phyloP scores from a whole-genome alignment of 2,329 filamentous ascomycete genomes.

The Scleromitrula shiraiana region DNA sequence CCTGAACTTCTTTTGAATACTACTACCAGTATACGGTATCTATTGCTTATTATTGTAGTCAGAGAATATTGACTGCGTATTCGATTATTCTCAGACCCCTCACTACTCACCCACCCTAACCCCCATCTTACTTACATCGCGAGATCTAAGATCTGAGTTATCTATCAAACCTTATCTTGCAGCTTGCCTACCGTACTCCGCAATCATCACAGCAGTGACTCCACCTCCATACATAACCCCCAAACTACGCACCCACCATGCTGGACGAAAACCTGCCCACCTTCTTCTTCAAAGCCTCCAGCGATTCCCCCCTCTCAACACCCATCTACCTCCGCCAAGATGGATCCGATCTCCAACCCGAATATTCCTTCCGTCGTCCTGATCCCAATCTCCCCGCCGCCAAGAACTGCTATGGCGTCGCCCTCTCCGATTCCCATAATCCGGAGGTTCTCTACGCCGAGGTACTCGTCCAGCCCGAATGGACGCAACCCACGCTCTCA shows the following conservation, averaged over 20 bases:
- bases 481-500: slow-evolving; percentile 74
- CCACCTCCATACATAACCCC: no score
- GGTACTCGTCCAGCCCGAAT: slow-evolving; percentile 75
- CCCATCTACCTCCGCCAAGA: slow-evolving; percentile 55
- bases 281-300: slow-evolving; percentile 44
- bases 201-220: no score
- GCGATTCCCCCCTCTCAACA: slow-evolving; percentile 47
- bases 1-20: no score
- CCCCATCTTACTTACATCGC: background rate
- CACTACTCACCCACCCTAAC: no score
- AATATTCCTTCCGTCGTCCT: slow-evolving; percentile 72
- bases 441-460: slow-evolving; percentile 81
- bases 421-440: slow-evolving; percentile 74
- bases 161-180: background rate
- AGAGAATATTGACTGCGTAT: no score
- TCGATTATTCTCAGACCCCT: no score
- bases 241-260: slow-evolving; percentile 55
- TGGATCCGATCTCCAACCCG: slow-evolving; percentile 70
- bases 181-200: background rate
- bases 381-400: slow-evolving; percentile 63
- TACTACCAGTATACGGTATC: no score
- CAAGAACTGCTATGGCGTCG: slow-evolving; percentile 78
- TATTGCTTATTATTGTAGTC: no score
- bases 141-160: background rate
- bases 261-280: slow-evolving; percentile 90